Percentiles rank a stretch among this genome's conserved stretches.
Conservation (phyloP, 306 rosid genomes). For the Vigna unguiculata region DNA sequence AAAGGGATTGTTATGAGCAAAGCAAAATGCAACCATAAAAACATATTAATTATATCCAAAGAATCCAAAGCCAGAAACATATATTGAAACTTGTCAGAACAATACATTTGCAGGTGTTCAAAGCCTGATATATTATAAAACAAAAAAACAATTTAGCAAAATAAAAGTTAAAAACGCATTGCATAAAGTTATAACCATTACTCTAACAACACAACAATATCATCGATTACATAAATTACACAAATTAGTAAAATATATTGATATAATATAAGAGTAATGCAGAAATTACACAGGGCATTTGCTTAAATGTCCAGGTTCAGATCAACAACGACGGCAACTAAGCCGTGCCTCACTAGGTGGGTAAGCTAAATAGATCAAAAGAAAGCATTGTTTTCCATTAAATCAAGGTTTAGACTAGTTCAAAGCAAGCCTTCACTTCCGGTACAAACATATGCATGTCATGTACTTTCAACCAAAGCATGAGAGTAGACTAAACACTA, state of each 20-base stretch:
- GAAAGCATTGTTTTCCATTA: background rate
- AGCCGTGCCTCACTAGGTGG: constrained; percentile 10
- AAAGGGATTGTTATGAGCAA: background rate
- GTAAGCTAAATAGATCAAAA: constrained; percentile 7
- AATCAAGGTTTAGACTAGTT: constrained; percentile 14
- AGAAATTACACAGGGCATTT: background rate
- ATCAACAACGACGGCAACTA: constrained; percentile 29
- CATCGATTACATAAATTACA: constrained; percentile 21
- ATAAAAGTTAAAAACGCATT: background rate
- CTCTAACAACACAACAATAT: background rate
- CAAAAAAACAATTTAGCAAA: constrained; percentile 4
- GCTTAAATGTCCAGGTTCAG: background rate
- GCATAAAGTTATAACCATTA: constrained; percentile 14
- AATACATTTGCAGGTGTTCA: background rate
- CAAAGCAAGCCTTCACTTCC: constrained; percentile 18
- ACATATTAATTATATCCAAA: background rate
- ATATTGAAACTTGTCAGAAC: constrained; percentile 15
- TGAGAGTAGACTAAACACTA: background rate
- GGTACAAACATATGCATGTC: background rate
- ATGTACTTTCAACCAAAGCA: constrained; percentile 21
- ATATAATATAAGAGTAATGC: background rate
- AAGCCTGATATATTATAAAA: background rate
- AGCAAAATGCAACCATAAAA: constrained; percentile 24
- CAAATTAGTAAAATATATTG: background rate
- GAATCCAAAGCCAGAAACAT: background rate